Percentiles rank a stretch among this genome's conserved stretches.
Evolutionary conservation across 2,329 filamentous ascomycete species (phyloP).

Genomic region (Trichoderma koningii): DNA sequence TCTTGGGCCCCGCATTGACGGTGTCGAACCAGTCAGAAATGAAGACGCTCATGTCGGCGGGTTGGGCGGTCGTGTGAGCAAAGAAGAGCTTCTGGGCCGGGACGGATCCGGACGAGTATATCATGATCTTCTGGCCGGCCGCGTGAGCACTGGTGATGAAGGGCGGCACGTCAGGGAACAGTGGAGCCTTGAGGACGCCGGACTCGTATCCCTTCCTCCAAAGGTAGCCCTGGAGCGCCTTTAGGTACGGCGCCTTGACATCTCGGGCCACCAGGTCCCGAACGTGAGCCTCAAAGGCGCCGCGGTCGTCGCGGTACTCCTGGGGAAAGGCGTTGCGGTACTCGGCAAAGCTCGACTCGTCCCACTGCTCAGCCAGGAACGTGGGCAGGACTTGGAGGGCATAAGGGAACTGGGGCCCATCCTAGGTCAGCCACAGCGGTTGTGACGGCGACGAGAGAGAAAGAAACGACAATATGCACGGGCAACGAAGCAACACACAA

Average conservation of each 20-base stretch:
- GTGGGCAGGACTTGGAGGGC: slow-evolving; percentile 66
- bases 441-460: not conserved
- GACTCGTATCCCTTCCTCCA: slow-evolving; percentile 74
- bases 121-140: slow-evolving; percentile 62
- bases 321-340: slow-evolving; percentile 73
- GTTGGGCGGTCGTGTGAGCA: slow-evolving; percentile 61
- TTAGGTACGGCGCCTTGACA: slow-evolving; percentile 75
- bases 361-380: slow-evolving; percentile 68
- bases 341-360: slow-evolving; percentile 61
- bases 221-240: slow-evolving; percentile 76
- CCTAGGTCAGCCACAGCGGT: slow-evolving; percentile 24
- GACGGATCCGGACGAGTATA: slow-evolving; percentile 81
- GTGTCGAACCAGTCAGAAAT: slow-evolving; percentile 76
- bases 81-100: slow-evolving; percentile 81
- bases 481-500: not conserved
- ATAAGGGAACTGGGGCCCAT: slow-evolving; percentile 68
- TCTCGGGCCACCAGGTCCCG: slow-evolving; percentile 70
- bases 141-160: slow-evolving; percentile 61
- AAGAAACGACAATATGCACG: not conserved
- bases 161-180: slow-evolving; percentile 74
- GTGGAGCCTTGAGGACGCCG: slow-evolving; percentile 68
- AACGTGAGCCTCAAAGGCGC: slow-evolving; percentile 66
- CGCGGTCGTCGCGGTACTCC: slow-evolving; percentile 60
- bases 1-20: slow-evolving; percentile 76
- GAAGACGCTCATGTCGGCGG: slow-evolving; percentile 59